Conservation (phyloP, 2,329 filamentous ascomycete species). For the Calycina marina region DNA sequence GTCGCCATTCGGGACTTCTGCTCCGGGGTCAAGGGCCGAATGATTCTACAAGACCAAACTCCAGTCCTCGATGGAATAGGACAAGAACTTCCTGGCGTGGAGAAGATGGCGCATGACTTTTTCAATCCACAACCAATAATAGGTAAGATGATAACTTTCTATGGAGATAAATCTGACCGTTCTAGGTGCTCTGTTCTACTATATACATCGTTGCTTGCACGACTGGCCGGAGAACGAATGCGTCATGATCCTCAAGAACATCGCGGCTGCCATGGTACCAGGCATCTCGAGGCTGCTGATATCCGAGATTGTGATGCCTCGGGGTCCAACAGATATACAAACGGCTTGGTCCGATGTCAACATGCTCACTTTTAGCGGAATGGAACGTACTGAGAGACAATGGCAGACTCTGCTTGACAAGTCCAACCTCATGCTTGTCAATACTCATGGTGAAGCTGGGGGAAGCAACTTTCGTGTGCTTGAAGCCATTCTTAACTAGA, state of each 20-base stretch:
- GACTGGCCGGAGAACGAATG: conserved; percentile 26
- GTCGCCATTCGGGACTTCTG: conserved; percentile 6
- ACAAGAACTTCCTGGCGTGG: conserved; percentile 10
- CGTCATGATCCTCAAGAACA: conserved; percentile 21
- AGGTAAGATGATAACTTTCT: too few relatives aligned
- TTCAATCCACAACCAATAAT: conserved; percentile 23
- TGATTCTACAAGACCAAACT: conserved; percentile 15
- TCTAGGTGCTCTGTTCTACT: conserved; percentile 22
- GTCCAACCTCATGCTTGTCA: too few relatives aligned
- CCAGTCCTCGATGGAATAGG: conserved; percentile 8
- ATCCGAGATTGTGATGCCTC: conserved; percentile 18
- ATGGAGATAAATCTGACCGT: too few relatives aligned
- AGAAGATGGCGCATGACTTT: conserved; percentile 21
- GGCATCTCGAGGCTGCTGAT: conserved; percentile 18
- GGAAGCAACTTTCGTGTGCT: too few relatives aligned
- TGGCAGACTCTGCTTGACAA: conserved; percentile 5
- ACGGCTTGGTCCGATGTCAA: conserved; percentile 6
- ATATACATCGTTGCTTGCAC: conserved; percentile 25
- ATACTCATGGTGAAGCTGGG: too few relatives aligned
- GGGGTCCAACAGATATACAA: conserved; percentile 1
- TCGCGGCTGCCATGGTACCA: conserved; percentile 20
- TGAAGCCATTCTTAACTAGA: too few relatives aligned
- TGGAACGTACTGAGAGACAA: conserved; percentile 6
- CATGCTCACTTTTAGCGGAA: conserved; percentile 8
- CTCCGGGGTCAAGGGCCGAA: conserved; percentile 6